These are phyloP conservation scores for Morella rubra DNA, from an alignment of 306 rosid species.

Conservation along the genomic window DNA sequence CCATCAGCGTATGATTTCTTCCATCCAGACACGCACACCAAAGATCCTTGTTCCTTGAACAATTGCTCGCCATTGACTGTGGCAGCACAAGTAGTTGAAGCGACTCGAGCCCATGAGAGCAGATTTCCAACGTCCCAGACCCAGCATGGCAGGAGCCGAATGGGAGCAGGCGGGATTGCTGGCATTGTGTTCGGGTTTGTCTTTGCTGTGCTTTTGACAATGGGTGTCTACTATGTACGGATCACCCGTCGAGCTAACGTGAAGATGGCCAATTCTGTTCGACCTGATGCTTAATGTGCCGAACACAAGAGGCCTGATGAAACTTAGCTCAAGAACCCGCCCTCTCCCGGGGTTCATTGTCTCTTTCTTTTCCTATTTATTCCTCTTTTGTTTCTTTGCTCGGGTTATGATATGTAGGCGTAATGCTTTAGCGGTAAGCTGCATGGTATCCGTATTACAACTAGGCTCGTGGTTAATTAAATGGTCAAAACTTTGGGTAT, in stretches of 20 bases:
- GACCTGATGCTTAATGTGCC: slow-evolving; percentile 47
- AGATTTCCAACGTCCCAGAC: slow-evolving; percentile 20
- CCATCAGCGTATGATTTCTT: slow-evolving; percentile 87
- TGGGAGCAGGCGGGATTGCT: slow-evolving; percentile 55
- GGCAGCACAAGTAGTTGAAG: slow-evolving; percentile 63
- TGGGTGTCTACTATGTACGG: slow-evolving; percentile 60
- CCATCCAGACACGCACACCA: slow-evolving; percentile 50
- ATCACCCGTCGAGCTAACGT: slow-evolving; percentile 52
- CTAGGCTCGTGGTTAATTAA: slow-evolving; percentile 1
- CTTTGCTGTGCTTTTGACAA: slow-evolving; percentile 53
- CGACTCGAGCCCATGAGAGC: slow-evolving; percentile 52
- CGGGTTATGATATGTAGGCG: slow-evolving; percentile 31
- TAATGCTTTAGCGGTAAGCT: slow-evolving; percentile 12
- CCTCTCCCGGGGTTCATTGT: neutral
- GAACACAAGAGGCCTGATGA: neutral
- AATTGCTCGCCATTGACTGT: slow-evolving; percentile 74
- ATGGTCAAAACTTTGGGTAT: neutral
- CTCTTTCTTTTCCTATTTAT: slow-evolving; percentile 19
- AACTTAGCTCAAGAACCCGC: neutral
- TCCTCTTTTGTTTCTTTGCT: neutral
- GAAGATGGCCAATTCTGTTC: slow-evolving; percentile 42
- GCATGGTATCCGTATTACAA: slow-evolving; percentile 7
- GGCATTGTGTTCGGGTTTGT: slow-evolving; percentile 63
- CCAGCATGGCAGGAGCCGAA: slow-evolving; percentile 20
- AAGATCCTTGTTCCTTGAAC: slow-evolving; percentile 51